Conservation (phyloP, 768 basidiomycete genomes). For the Lactarius trivialis region DNA sequence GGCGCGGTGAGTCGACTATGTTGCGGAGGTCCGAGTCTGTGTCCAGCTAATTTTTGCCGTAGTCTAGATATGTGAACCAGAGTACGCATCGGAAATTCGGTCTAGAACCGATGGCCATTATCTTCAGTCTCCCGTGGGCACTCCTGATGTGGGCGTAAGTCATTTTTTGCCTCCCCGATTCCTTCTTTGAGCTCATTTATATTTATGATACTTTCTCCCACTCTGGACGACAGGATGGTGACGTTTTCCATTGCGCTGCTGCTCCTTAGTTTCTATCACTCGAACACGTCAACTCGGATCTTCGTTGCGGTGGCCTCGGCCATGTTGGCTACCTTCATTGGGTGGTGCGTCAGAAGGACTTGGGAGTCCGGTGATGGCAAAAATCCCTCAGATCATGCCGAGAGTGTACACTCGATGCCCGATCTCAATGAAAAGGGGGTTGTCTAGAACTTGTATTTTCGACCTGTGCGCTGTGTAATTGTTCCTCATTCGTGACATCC, state of each 20-base stretch:
- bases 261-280: not conserved
- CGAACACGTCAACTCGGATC: not conserved
- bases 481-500: not conserved
- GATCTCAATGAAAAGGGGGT: not conserved
- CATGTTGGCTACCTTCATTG: not conserved
- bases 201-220: too few relatives aligned
- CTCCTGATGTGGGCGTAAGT: conserved; percentile 52
- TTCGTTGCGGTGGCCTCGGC: not conserved
- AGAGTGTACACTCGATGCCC: not conserved
- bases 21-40: not conserved
- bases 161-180: not conserved
- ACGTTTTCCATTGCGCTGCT: not conserved
- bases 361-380: not conserved
- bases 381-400: not conserved
- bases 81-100: not conserved
- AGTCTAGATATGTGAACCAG: conserved; percentile 25
- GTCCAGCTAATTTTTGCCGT: not conserved
- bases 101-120: not conserved
- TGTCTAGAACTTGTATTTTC: not conserved
- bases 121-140: not conserved
- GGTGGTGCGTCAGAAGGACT: not conserved
- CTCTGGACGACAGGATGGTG: not conserved
- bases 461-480: not conserved
- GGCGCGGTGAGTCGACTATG: not conserved
- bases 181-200: not conserved